Evolutionary conservation across 345 rosid species (phyloP).

Genomic region (Boechera retrofracta): DNA sequence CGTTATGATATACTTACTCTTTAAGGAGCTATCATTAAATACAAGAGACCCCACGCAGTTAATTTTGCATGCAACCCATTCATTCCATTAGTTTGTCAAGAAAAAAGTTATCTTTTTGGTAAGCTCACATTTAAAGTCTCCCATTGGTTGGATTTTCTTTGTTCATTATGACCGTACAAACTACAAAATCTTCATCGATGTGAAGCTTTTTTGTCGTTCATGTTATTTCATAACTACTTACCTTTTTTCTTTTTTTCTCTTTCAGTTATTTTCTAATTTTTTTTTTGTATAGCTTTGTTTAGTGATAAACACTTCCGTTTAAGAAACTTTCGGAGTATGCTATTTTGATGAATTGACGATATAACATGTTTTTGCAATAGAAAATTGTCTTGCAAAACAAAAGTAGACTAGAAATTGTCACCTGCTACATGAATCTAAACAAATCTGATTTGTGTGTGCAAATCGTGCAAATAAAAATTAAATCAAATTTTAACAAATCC

Average conservation of each 20-base stretch:
- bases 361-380: neutral
- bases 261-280: neutral
- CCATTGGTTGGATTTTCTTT: conserved; percentile 32
- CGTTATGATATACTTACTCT: too few species aligned
- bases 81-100: conserved; percentile 22
- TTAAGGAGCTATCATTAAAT: neutral
- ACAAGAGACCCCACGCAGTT: conserved; percentile 39
- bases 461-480: too few species aligned
- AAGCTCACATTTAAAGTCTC: conserved; percentile 39
- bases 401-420: too few species aligned
- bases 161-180: neutral
- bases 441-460: too few species aligned
- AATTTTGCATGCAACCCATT: conserved; percentile 36
- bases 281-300: neutral
- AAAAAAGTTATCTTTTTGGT: conserved; percentile 35
- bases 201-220: neutral
- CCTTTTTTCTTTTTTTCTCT: neutral
- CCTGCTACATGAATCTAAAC: too few species aligned
- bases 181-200: conserved; percentile 14
- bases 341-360: neutral
- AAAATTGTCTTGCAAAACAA: too few species aligned
- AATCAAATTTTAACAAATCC: too few species aligned
- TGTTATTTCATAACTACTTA: conserved; percentile 4
- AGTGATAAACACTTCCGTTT: neutral
- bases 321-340: neutral